Evolutionary conservation across 306 rosid species (phyloP).

Genomic region (Prunus padus): DNA sequence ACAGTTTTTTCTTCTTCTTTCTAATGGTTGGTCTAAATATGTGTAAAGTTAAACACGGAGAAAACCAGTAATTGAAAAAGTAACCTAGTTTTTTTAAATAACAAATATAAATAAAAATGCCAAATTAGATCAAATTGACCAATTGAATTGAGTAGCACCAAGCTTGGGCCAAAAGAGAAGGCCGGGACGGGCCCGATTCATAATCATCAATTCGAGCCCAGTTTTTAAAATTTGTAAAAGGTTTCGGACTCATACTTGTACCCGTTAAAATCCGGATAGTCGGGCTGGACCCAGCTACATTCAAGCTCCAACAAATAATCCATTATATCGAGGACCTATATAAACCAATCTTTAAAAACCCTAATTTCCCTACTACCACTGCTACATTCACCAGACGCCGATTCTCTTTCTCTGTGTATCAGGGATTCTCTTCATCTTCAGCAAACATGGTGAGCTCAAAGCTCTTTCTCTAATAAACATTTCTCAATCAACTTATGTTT

Average conservation of each 20-base stretch:
- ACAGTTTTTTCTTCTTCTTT: too few species aligned
- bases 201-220: too few species aligned
- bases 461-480: neutral
- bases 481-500: neutral
- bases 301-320: neutral
- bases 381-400: neutral
- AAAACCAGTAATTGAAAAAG: too few species aligned
- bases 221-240: too few species aligned
- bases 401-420: neutral
- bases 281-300: neutral
- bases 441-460: constrained; percentile 12
- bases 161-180: too few species aligned
- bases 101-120: too few species aligned
- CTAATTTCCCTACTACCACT: constrained; percentile 13
- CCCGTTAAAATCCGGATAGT: neutral
- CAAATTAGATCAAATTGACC: too few species aligned
- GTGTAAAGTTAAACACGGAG: too few species aligned
- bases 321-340: neutral
- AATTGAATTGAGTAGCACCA: too few species aligned
- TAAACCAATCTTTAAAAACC: neutral
- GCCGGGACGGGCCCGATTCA: too few species aligned
- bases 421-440: neutral
- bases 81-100: too few species aligned
- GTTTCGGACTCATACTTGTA: neutral
- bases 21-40: too few species aligned